Base-by-base conservation (phyloP, 2,329 filamentous ascomycete species). In the Paecilomyces dactylethromorphus region DNA sequence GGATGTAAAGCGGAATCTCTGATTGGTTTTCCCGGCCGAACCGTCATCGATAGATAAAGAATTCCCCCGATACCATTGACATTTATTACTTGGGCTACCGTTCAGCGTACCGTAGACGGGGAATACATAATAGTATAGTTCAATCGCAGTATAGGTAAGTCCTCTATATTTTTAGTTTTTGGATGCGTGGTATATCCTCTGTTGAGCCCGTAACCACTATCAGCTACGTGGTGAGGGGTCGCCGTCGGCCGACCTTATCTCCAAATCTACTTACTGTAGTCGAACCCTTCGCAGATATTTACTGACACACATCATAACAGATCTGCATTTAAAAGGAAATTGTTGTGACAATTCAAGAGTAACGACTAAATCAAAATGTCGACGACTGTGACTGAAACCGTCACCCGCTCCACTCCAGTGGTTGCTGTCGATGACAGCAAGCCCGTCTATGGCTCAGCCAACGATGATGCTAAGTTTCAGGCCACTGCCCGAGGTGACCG, bases 401-500 rank as follows among this genome's bases (percentile, higher is more conserved):
- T 29, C 15, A 35, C 18, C 13, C 51, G 58, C 3, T 10, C 53
- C 15, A 15, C 53, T 11, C 24, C 26, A n/a, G 53, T 54, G 22
- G 53, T 54, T 31, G 56, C 58, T 31, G 52, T 56, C 21, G 29
- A 58, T 8, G 56, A 56, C 18, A 45, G 26, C 12, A 32, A 58
- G 51, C 60, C 50, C 10, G 11, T 21, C 12, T 52, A 52, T 21
- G 26, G 18, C n/a, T 51, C 54, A 15, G 59, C 59, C 26, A 58
- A 58, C 21, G 54, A 62, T 13, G 60, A 62, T 50, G 29, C 55
- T 5, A 35, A 50, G 1, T 75, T 74, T 61, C 73, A 75, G 56
- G 64, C 70, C 6, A 58, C 68, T 2, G 73, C 72, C n/a, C 73
- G 73, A 13, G 73, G 73, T 24, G 65, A 71, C 39, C 71, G 72